Evolutionary conservation across 768 basidiomycete species (phyloP).

Genomic region (Steccherinum ochraceum): DNA sequence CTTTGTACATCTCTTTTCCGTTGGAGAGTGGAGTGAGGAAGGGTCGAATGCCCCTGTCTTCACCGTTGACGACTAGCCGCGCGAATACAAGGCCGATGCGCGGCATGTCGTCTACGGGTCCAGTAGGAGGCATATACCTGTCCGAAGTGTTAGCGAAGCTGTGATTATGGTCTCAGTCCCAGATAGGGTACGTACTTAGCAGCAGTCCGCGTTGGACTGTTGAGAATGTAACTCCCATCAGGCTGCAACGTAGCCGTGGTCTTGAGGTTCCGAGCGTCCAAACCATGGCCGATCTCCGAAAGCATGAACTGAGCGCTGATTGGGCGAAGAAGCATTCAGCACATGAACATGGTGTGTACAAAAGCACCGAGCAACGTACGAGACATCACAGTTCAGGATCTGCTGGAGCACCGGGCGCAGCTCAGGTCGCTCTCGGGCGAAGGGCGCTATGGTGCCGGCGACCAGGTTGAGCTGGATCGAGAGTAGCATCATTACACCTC

Average conservation of each 20-base stretch:
- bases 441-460: slow-evolving; percentile 19
- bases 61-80: slow-evolving; percentile 26
- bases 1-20: slow-evolving; percentile 28
- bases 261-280: slow-evolving; percentile 36
- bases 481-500: slow-evolving; percentile 15
- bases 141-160: too few relatives aligned
- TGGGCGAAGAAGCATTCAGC: too few relatives aligned
- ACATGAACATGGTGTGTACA: too few relatives aligned
- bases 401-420: slow-evolving; percentile 18
- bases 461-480: slow-evolving; percentile 23
- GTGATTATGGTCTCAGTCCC: too few relatives aligned
- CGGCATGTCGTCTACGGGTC: slow-evolving; percentile 27
- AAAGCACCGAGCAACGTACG: too few relatives aligned
- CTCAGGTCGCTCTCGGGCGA: slow-evolving; percentile 16
- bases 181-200: slow-evolving; percentile 30
- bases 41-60: slow-evolving; percentile 27
- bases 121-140: slow-evolving; percentile 41
- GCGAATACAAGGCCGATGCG: slow-evolving; percentile 38
- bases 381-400: too few relatives aligned
- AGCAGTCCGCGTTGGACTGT: slow-evolving; percentile 28
- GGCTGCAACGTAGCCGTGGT: slow-evolving; percentile 34
- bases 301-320: slow-evolving; percentile 36
- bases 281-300: slow-evolving; percentile 40
- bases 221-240: slow-evolving; percentile 30
- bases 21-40: slow-evolving; percentile 34